Evolutionary conservation across 2,329 filamentous ascomycete genomes (phyloP).

Genomic region (Aspergillus ochraceus): DNA sequence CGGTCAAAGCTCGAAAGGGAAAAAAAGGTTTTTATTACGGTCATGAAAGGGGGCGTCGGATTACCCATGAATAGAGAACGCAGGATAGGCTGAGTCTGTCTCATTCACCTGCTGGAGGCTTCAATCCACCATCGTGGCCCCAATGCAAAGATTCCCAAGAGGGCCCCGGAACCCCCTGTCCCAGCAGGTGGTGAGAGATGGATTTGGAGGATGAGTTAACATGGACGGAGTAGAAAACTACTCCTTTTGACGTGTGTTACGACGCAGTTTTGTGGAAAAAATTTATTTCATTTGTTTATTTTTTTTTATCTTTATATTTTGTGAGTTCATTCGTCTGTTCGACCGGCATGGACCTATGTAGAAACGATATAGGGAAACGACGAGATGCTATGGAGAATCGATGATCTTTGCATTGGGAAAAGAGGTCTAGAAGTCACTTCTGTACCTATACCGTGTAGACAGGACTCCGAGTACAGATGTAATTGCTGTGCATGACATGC

Average conservation of each 20-base stretch:
- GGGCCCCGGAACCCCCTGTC: slow-evolving; percentile 7
- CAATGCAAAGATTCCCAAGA: slow-evolving; percentile 8
- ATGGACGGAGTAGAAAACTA: slow-evolving; percentile 28
- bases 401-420: background rate
- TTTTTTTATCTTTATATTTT: slow-evolving; percentile 26
- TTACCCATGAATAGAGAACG: slow-evolving; percentile 35
- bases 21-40: slow-evolving; percentile 22
- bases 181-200: slow-evolving; percentile 15
- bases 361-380: slow-evolving; percentile 20
- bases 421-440: background rate
- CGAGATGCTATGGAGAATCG: slow-evolving; percentile 17
- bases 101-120: slow-evolving; percentile 13
- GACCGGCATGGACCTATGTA: slow-evolving; percentile 26
- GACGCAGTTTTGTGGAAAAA: slow-evolving; percentile 32
- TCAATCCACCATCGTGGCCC: slow-evolving; percentile 8
- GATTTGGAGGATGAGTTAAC: slow-evolving; percentile 22
- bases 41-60: slow-evolving; percentile 30
- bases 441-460: too few species aligned
- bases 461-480: too few species aligned
- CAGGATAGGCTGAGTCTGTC: slow-evolving; percentile 23
- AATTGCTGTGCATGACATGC: background rate
- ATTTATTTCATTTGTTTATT: slow-evolving; percentile 22
- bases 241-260: slow-evolving; percentile 34
- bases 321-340: slow-evolving; percentile 20
- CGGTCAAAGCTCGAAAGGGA: slow-evolving; percentile 16